A percentile compares a stretch with the other conserved stretches of the same genome.
Conservation (phyloP, 768 basidiomycete species). For the Suillus spraguei region DNA sequence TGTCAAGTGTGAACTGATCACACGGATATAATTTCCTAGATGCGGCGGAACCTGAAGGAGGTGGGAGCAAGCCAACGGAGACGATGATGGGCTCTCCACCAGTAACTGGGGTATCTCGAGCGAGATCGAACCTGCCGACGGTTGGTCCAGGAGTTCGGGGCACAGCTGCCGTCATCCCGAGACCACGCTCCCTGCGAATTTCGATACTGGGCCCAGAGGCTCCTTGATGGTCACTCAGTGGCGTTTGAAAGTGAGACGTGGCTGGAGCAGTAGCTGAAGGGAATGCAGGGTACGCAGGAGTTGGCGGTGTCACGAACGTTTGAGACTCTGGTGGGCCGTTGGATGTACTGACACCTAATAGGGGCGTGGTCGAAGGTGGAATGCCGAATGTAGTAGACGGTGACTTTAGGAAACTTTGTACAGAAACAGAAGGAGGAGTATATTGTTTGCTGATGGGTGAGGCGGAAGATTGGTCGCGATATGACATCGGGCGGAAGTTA, state of each 20-base stretch:
- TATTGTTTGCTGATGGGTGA: slow-evolving; percentile 23
- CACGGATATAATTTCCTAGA: slow-evolving; percentile 65
- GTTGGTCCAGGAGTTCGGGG: slow-evolving; percentile 62
- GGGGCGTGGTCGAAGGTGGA: slow-evolving; percentile 33
- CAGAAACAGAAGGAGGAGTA: slow-evolving; percentile 37
- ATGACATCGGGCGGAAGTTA: slow-evolving; percentile 24
- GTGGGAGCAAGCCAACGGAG: slow-evolving; percentile 57
- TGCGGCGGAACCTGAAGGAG: slow-evolving; percentile 20
- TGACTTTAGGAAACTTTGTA: slow-evolving; percentile 33
- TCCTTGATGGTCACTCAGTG: slow-evolving; percentile 52
- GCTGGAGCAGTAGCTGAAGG: slow-evolving; percentile 50
- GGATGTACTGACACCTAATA: slow-evolving; percentile 16
- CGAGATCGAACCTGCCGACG: slow-evolving; percentile 43
- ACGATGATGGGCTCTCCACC: slow-evolving; percentile 65
- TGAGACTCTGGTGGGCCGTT: slow-evolving; percentile 22
- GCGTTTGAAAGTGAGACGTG: slow-evolving; percentile 57
- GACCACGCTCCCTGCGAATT: slow-evolving; percentile 60
- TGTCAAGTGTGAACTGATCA: slow-evolving; percentile 78
- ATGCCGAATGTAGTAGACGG: slow-evolving; percentile 36
- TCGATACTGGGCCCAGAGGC: slow-evolving; percentile 63
- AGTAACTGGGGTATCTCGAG: slow-evolving; percentile 16
- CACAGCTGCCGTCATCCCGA: slow-evolving; percentile 30
- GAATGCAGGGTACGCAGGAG: slow-evolving; percentile 77
- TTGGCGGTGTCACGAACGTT: slow-evolving; percentile 44
- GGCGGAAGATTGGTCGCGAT: slow-evolving; percentile 28